These are phyloP conservation scores for Phaffia australis DNA, from an alignment of 768 basidiomycete species.

Conservation along the genomic window DNA sequence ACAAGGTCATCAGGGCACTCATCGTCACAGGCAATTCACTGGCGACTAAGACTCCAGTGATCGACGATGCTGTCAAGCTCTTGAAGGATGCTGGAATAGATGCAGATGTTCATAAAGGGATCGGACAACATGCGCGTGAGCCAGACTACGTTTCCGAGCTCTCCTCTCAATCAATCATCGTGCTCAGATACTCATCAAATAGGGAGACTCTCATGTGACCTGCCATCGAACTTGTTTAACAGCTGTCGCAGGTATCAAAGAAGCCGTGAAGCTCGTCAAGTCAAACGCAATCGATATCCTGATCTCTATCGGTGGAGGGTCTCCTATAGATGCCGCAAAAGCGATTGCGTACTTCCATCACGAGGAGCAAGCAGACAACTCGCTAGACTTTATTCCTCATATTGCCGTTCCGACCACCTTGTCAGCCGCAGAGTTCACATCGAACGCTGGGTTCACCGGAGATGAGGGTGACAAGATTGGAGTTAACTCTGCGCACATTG, in stretches of 20 bases:
- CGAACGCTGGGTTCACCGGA: constrained; percentile 56
- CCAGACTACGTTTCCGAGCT: neutral
- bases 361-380: constrained; percentile 45
- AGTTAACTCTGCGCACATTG: constrained; percentile 49
- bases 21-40: constrained; percentile 63
- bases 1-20: constrained; percentile 45
- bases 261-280: constrained; percentile 22
- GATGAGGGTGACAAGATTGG: constrained; percentile 57
- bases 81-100: constrained; percentile 52
- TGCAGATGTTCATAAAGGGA: constrained; percentile 51
- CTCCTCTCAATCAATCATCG: neutral
- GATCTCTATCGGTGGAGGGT: constrained; percentile 67
- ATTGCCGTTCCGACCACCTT: constrained; percentile 75
- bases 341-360: constrained; percentile 54
- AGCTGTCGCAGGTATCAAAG: constrained; percentile 27
- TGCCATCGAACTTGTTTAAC: neutral
- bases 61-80: constrained; percentile 48
- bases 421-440: constrained; percentile 59
- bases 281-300: constrained; percentile 52
- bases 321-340: constrained; percentile 67
- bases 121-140: constrained; percentile 30
- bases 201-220: too few relatives aligned
- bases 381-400: constrained; percentile 45
- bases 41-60: constrained; percentile 57
- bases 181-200: too few relatives aligned